Evolutionary conservation across 345 rosid genomes (phyloP).

Genomic region (Orychophragmus violaceus): DNA sequence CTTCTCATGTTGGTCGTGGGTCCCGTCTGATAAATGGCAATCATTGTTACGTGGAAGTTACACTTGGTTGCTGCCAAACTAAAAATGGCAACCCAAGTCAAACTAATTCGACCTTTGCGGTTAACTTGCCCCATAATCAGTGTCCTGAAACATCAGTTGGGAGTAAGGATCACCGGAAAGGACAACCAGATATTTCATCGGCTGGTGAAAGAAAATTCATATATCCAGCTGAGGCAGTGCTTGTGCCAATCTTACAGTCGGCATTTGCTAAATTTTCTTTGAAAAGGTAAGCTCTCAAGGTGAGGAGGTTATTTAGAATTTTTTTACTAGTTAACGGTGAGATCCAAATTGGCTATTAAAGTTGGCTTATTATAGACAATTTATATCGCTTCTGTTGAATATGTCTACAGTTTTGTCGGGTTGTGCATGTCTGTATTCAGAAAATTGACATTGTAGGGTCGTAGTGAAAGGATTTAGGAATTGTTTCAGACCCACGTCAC

Average conservation of each 20-base stretch:
- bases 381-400: not conserved
- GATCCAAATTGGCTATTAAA: conserved; percentile 3
- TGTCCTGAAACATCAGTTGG: conserved; percentile 49
- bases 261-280: conserved; percentile 78
- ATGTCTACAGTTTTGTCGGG: not conserved
- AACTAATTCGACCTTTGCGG: conserved; percentile 33
- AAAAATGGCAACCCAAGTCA: conserved; percentile 41
- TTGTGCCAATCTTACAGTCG: conserved; percentile 82
- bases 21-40: conserved; percentile 59
- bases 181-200: conserved; percentile 35
- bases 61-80: conserved; percentile 63
- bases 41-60: conserved; percentile 73
- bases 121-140: conserved; percentile 52
- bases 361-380: not conserved
- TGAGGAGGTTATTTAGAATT: conserved; percentile 15
- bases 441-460: conserved; percentile 7
- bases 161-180: conserved; percentile 58
- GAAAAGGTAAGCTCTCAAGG: conserved; percentile 55
- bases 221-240: conserved; percentile 85
- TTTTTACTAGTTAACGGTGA: conserved; percentile 5
- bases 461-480: conserved; percentile 7
- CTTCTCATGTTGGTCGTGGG: conserved; percentile 60
- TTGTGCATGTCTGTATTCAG: conserved; percentile 8
- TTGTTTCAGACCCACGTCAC: conserved; percentile 10
- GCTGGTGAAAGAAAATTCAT: conserved; percentile 60